Evolutionary conservation across 768 basidiomycete genomes (phyloP).

Genomic region (Hortiboletus campestris): DNA sequence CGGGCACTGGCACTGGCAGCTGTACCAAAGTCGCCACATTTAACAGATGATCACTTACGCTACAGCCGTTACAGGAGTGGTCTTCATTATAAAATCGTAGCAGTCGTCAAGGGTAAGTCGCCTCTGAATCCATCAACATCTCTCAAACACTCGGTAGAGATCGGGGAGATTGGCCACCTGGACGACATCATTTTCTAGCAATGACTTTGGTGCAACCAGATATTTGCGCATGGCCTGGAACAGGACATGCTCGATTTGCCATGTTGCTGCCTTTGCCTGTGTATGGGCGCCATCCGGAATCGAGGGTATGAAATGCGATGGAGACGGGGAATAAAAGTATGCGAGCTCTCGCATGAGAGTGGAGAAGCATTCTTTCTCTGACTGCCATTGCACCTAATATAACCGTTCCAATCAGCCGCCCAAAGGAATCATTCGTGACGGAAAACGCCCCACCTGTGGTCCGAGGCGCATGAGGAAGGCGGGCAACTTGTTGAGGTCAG

Average conservation of each 20-base stretch:
- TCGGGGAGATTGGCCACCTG: constrained; percentile 90
- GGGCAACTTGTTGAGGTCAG: constrained; percentile 88
- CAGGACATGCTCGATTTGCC: constrained; percentile 89
- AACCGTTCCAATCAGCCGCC: neutral
- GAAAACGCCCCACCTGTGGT: constrained; percentile 59
- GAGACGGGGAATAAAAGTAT: constrained; percentile 76
- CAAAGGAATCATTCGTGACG: neutral
- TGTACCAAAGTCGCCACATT: neutral
- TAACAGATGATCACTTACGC: neutral
- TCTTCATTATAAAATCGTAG: neutral
- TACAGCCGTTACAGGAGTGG: neutral
- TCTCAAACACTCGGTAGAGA: constrained; percentile 91
- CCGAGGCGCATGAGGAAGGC: constrained; percentile 88
- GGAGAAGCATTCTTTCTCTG: constrained; percentile 82
- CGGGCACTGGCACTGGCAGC: neutral
- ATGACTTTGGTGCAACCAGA: constrained; percentile 61
- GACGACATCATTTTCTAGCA: constrained; percentile 72
- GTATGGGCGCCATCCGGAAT: constrained; percentile 33
- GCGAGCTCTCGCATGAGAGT: constrained; percentile 87
- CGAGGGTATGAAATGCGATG: constrained; percentile 15
- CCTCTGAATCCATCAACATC: constrained; percentile 58
- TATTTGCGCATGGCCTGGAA: constrained; percentile 86
- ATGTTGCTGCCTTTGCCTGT: constrained; percentile 57
- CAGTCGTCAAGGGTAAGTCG: neutral
- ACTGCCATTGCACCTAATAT: constrained; percentile 80